Base-by-base conservation (phyloP, 2,329 filamentous ascomycete species). In the Beauveria australis region DNA sequence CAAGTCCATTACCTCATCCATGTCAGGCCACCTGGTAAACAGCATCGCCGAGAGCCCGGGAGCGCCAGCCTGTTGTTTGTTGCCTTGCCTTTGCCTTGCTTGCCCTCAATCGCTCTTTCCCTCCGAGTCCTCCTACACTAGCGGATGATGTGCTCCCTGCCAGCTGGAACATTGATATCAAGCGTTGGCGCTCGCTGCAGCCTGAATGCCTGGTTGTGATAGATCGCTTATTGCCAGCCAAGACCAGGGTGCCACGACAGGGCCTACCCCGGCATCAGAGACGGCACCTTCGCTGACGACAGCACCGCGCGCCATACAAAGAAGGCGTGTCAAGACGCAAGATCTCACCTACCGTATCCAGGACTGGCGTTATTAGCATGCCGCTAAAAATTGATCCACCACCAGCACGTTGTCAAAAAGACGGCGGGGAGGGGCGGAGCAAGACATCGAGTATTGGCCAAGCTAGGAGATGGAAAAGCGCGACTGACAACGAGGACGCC, bases 1-100 rank as follows among this genome's bases (percentile, higher is more conserved):
- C n/a, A n/a, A n/a, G n/a, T 53, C 51, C 58, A 54, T 55, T 60
- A 60, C 51, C 58, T 60, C 58, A 60, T 60, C 49, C 49, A 47
- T 41, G 44, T 44, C 56, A 53, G 40, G n/a, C 40, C 48, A 40
- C n/a, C 47, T 24, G 30, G 22, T 14, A 19, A 3, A 12, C 19
- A 28, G 44, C 26, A 7, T 40, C 54, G 22, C 46, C 47, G 55
- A 59, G 55, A 51, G 54, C 30, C 44, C 44, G 44, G 44, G 22
- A 40, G n/a, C 22, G 30, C 33, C 24, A 43, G 26, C 54, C 44
- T 26, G 30, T 16, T 28, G 33, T 37, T 37, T 37, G 33, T 37
- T 37, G 33, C 26, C 4, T 51, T 30, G 28, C 28, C 16, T 26
- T 37, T 49, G 18, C 14, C 44, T 19, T 6, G 19, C 22, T 12